Base-by-base conservation (phyloP, 2,329 filamentous ascomycete species). In the Xylogone sp. region DNA sequence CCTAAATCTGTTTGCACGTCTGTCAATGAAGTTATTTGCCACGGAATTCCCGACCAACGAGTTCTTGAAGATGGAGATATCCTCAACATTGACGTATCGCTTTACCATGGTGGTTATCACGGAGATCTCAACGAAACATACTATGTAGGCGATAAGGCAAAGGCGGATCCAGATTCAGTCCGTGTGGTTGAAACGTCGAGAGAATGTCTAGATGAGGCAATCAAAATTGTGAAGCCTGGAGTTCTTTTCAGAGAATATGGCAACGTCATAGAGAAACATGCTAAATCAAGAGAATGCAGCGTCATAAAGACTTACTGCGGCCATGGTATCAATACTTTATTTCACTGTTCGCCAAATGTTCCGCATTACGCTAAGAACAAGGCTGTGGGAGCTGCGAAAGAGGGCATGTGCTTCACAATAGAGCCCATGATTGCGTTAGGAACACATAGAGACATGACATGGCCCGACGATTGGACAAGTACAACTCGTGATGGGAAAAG, bases 311-410 rank as follows among this genome's bases (percentile, higher is more conserved):
- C 91, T 2, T 99, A 99, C 69, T 97, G 93, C 65, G 94, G 94
- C 21, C 94, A 99, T 68, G 94, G 93, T 57, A 88, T 97, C 72
- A 96, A 96, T 72, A 87, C 84, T 58, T 77, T 96, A 43, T 99
- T 99, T 79, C 94, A 99, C 72, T 88, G 86, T 68, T 84, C 92
- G 22, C 94, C 94, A 1, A 97, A 95, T 67, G 86, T 99, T 48
- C 94, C 94, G 4, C 94, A 99, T 71, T 99, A 99, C 66, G 93
- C 87, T 52, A 97, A 96, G 79, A 99, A 97, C 74, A 99, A 97
- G 81, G 90, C 93, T 0, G 88, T 97, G 1, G 94, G 94, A 46
- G 84, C 88, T 62, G 94, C 92, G 54, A 97, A 97, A 75, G 86
- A 90, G 0, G 94, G 94, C 49, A 97, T 97, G 91, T 96, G 91